A percentile compares a stretch with the other conserved stretches of the same genome.
Conservation (phyloP, 805 yeast genomes). For the Lipomyces lipofer region DNA sequence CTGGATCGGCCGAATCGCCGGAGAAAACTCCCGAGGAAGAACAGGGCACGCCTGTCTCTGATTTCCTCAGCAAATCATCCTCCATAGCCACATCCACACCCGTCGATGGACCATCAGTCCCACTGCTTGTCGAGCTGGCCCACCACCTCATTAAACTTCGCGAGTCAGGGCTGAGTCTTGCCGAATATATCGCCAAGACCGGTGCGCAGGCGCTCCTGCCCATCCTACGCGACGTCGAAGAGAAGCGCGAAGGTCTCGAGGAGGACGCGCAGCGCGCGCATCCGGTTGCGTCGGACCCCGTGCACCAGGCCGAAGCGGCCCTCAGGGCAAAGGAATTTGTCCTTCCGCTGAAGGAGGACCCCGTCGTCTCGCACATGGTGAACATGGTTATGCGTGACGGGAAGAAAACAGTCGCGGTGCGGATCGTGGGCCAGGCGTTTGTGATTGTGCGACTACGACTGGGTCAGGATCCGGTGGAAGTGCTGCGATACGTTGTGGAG, state of each 20-base stretch:
- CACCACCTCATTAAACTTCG: constrained; percentile 21
- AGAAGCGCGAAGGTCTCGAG: neutral
- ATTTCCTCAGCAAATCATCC: neutral
- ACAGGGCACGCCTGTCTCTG: neutral
- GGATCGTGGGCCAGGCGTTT: constrained; percentile 69
- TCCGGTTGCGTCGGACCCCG: constrained; percentile 8
- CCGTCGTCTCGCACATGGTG: constrained; percentile 51
- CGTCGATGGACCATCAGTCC: neutral
- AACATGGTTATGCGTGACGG: constrained; percentile 93
- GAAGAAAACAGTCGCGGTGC: constrained; percentile 76
- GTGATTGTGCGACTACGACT: constrained; percentile 72
- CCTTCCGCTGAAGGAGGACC: constrained; percentile 17
- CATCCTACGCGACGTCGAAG: neutral
- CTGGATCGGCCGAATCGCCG: neutral
- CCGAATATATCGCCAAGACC: constrained; percentile 15
- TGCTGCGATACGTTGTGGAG: constrained; percentile 73
- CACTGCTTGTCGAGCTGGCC: constrained; percentile 12
- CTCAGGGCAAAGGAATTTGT: constrained; percentile 18
- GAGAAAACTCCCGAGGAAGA: neutral
- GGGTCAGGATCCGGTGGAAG: constrained; percentile 76
- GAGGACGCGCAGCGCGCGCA: neutral
- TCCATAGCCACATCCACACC: neutral
- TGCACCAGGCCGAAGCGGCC: constrained; percentile 7
- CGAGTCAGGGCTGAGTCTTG: constrained; percentile 15
- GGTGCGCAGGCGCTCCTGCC: constrained; percentile 5